These are phyloP conservation scores for Lunularia cruciata DNA, from an alignment of 225 moss, liverwort and hornwort genomes.

Conservation along the genomic window DNA sequence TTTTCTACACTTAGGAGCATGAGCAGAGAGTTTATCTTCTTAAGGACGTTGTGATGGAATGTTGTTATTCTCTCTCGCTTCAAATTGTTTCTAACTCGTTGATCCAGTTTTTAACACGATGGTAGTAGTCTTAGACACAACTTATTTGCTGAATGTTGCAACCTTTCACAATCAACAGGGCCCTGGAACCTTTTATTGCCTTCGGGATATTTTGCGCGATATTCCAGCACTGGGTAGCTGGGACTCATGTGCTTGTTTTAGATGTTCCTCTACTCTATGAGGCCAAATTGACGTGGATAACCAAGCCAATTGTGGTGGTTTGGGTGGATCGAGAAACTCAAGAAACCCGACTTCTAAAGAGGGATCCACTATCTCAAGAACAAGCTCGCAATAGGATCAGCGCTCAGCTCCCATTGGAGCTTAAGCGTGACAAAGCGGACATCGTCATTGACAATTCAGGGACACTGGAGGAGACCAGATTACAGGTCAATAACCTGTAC, in stretches of 20 bases:
- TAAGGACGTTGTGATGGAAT: too few species aligned
- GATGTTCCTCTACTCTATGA: conserved; percentile 83
- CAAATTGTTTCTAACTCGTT: too few species aligned
- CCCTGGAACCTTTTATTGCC: conserved; percentile 75
- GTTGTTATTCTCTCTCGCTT: too few species aligned
- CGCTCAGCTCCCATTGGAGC: conserved; percentile 65
- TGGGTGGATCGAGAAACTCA: conserved; percentile 79
- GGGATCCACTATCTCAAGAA: conserved; percentile 56
- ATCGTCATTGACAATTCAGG: conserved; percentile 81
- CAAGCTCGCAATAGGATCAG: conserved; percentile 63
- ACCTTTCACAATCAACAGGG: conserved; percentile 45
- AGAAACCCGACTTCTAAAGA: conserved; percentile 52
- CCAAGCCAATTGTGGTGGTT: conserved; percentile 67
- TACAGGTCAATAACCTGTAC: conserved; percentile 55
- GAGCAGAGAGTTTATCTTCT: too few species aligned
- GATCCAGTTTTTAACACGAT: too few species aligned
- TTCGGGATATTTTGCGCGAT: conserved; percentile 61
- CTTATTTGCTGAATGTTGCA: background rate
- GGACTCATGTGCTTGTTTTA: conserved; percentile 67
- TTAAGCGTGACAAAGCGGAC: conserved; percentile 62
- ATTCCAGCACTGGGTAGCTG: conserved; percentile 69
- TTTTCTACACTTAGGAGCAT: too few species aligned
- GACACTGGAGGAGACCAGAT: conserved; percentile 45
- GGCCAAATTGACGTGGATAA: conserved; percentile 69
- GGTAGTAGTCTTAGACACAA: too few species aligned